Evolutionary conservation across 2,329 filamentous ascomycete species (phyloP), one percentile per base, ranked within the genome.

Genomic region (Trichoderma arundinaceum): DNA sequence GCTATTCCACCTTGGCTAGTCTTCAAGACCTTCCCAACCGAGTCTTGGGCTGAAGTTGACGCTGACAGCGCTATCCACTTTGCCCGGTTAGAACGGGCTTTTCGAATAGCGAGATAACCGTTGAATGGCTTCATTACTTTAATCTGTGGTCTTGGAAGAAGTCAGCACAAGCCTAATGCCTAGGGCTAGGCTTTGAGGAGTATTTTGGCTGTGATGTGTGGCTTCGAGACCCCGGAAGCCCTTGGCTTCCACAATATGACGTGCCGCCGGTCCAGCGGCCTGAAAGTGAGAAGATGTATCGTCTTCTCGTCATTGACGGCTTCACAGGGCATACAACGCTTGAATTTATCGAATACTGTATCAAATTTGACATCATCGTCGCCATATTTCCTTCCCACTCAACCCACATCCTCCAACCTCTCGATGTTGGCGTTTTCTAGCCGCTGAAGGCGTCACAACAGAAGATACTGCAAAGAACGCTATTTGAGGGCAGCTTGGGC

Each of bases 51-150:
- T n/a, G n/a, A n/a, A n/a, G n/a, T n/a, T n/a, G n/a, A n/a, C n/a
- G n/a, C 13, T 10, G n/a, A 63, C 12, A n/a, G 44, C 1, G 22
- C 22, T 38, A 54, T 63, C 12, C 22, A 54, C 10, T 53, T 54
- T 7, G 7, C 22, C 10, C 2, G 7, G 2, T 63, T 12, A 43
- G 10, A 63, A 46, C 38, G 4, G 15, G 48, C 59, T 63, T 53
- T 32, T 41, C 19, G 19, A 63, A 54, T 32, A 32, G 9, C n/a
- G n/a, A 63, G 22, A 43, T 54, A 3, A 32, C 9, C 2, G 22
- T 54, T 5, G 6, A 63, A 17, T 63, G n/a, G 38, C 48, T 63
- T 63, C 15, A 63, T 22, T 13, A 54, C 38, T 63, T 54, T 15
- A 51, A 63, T 12, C 19, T 43, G 1, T 53, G 13, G 22, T 53